These are phyloP conservation scores for Malus sylvestris DNA, from an alignment of 306 rosid species.

Conservation along the genomic window DNA sequence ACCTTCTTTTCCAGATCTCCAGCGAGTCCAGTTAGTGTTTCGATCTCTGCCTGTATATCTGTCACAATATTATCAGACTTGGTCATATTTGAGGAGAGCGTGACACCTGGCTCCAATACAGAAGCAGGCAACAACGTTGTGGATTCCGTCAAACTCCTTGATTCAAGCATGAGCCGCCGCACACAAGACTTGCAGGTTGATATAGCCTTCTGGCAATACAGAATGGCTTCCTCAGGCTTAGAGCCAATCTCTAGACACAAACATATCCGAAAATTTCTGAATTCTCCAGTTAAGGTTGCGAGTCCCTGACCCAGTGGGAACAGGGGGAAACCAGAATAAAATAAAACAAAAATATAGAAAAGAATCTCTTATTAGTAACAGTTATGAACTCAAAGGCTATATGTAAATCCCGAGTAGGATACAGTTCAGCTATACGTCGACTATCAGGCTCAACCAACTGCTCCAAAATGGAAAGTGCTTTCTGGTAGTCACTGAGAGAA, in stretches of 20 bases:
- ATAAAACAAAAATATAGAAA: not conserved
- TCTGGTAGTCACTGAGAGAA: constrained; percentile 76
- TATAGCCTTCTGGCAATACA: constrained; percentile 67
- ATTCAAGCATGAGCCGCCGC: constrained; percentile 54
- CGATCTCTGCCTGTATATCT: constrained; percentile 75
- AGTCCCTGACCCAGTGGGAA: not conserved
- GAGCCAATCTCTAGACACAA: constrained; percentile 80
- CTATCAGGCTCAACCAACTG: constrained; percentile 78
- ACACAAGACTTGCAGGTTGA: constrained; percentile 70
- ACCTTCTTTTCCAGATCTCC: constrained; percentile 94
- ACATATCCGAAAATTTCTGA: constrained; percentile 83
- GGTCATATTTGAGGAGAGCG: constrained; percentile 14
- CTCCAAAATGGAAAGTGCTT: constrained; percentile 74
- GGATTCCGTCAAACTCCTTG: constrained; percentile 41
- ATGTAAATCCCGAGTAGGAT: constrained; percentile 45
- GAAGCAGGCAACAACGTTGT: constrained; percentile 34
- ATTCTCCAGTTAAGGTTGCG: constrained; percentile 41
- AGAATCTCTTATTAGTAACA: not conserved
- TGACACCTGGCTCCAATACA: constrained; percentile 32
- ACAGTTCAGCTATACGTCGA: constrained; percentile 82
- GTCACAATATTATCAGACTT: constrained; percentile 30
- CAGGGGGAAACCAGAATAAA: not conserved
- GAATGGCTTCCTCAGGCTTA: constrained; percentile 74
- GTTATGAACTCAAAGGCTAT: not conserved
- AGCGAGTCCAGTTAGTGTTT: constrained; percentile 63